phyloP scores from a whole-genome alignment of 2,329 filamentous ascomycete species.

The Rutstroemia sp. region DNA sequence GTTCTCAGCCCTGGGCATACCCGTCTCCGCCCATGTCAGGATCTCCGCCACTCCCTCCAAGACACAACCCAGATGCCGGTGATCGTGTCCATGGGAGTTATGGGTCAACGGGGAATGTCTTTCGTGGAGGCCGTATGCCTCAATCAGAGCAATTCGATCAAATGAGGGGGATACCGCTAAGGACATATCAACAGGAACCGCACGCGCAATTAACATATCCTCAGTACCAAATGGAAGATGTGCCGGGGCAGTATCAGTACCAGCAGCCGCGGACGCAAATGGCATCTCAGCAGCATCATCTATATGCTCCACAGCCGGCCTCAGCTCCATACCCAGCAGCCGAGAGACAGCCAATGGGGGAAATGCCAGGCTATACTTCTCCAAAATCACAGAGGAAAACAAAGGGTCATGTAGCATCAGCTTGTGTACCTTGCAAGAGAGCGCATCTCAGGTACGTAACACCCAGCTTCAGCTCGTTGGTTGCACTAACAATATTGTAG shows the following conservation, averaged over 20 bases:
- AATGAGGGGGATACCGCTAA: constrained; percentile 25
- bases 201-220: constrained; percentile 19
- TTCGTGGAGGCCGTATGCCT: constrained; percentile 33
- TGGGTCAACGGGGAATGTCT: constrained; percentile 40
- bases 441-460: constrained; percentile 60
- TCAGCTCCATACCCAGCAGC: constrained; percentile 20
- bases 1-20: constrained; percentile 53
- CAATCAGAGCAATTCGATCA: constrained; percentile 23
- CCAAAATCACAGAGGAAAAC: constrained; percentile 60
- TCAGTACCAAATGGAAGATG: constrained; percentile 21
- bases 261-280: constrained; percentile 16
- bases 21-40: constrained; percentile 70
- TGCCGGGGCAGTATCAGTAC: constrained; percentile 19
- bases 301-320: constrained; percentile 19
- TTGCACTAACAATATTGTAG: constrained; percentile 36
- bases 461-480: constrained; percentile 4
- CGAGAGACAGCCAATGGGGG: constrained; percentile 33
- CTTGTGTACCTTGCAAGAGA: constrained; percentile 79
- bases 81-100: constrained; percentile 45
- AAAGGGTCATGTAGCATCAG: constrained; percentile 76
- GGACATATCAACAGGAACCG: constrained; percentile 34
- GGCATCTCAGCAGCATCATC: constrained; percentile 18
- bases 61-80: constrained; percentile 49
- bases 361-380: constrained; percentile 43
- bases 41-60: constrained; percentile 54